Conservation (phyloP, 2,329 filamentous ascomycete genomes). For the Penicillium olsonii region DNA sequence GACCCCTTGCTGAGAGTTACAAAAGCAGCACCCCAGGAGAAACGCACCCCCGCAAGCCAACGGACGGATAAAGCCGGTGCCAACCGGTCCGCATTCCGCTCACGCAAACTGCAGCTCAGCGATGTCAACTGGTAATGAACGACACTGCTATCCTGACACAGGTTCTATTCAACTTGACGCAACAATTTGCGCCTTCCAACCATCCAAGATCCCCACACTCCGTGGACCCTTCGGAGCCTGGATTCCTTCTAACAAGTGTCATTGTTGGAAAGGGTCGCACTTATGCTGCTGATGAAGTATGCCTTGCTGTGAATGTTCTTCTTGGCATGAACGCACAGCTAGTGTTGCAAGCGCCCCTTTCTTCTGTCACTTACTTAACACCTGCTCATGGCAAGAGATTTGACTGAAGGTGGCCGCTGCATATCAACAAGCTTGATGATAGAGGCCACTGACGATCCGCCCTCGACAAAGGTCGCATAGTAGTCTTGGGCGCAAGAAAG, state of each 20-base stretch:
- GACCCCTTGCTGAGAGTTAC: conserved; percentile 21
- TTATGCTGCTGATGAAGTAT: conserved; percentile 1
- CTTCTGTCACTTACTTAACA: neutral
- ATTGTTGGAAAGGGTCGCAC: neutral
- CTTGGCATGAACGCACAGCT: neutral
- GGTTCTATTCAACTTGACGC: conserved; percentile 7
- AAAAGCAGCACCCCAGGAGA: conserved; percentile 37
- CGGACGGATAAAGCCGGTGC: conserved; percentile 58
- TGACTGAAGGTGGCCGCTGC: neutral
- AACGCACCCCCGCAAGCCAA: conserved; percentile 46
- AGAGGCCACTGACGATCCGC: neutral
- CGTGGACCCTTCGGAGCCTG: conserved; percentile 2
- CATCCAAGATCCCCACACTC: neutral
- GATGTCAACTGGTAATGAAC: conserved; percentile 90
- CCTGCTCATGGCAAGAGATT: neutral
- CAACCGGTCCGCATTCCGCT: conserved; percentile 75
- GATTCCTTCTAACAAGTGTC: conserved; percentile 1
- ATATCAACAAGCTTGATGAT: neutral
- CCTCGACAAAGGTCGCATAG: neutral
- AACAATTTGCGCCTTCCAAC: neutral
- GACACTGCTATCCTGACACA: conserved; percentile 1
- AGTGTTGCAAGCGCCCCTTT: neutral
- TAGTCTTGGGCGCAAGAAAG: neutral
- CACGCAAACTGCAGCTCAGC: conserved; percentile 88
- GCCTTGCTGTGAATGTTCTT: neutral